Evolutionary conservation across 139 green algal genomes (phyloP), one percentile per base, ranked within the genome.

Genomic region (Diplosphaera chodatii): DNA sequence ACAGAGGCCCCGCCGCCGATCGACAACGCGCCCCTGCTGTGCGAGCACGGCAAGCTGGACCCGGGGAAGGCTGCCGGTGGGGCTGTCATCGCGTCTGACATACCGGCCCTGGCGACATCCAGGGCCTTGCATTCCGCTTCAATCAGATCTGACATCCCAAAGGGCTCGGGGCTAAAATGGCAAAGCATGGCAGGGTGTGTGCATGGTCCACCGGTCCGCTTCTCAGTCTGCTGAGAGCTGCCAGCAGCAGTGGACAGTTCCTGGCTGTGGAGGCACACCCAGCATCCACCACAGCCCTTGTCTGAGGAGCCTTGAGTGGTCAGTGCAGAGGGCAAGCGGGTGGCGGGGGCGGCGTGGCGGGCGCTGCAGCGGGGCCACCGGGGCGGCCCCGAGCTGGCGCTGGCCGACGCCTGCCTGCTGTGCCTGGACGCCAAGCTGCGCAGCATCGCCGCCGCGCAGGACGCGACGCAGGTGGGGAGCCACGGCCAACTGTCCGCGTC

Each of bases 1-100:
- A 62, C 55, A 10, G 67, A 55, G 56, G 27, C 37, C 25, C 8
- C 66, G 29, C 64, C 40, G 13, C 76, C 78, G 16, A 67, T 93
- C 1, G 77, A 91, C 63, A 87, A 86, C 63, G 32, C 55, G 1
- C 28, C 66, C 18, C 79, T 93, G 67, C 65, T 85, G 48, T 94
- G 88, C 72, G 31, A 18, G 1, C 85, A 89, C 65, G 68, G 72
- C 37, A 74, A 74, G 59, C 80, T 92, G 23, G 78, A 85, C 73
- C 85, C 86, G 0, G 25, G 29, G 69, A 82, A 82, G 68, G 32
- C 75, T 3, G 16, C 55, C 22, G 62, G 74, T 72, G 40, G n/a
- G n/a, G n/a, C n/a, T n/a, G n/a, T n/a, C n/a, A n/a, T n/a, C 5
- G 40, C 22, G 29, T 66, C 13, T 70, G 37, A 48, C 37, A 21